Conservation (phyloP, 495 filamentous ascomycete species). For the Podospora pseudopauciseta region DNA sequence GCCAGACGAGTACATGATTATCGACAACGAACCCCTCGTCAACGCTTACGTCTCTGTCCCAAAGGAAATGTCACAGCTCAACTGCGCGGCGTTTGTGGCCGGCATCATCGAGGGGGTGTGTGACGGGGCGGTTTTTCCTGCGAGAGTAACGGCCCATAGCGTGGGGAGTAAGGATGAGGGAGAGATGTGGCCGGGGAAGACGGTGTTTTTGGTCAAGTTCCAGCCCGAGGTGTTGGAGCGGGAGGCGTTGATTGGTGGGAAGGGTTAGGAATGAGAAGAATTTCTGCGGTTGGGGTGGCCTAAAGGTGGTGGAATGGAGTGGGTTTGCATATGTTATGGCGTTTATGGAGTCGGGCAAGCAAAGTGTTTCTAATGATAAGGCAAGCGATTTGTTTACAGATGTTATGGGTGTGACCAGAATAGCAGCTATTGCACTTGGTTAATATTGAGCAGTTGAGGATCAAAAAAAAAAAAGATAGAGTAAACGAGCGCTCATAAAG, state of each 20-base stretch:
- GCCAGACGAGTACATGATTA: conserved; percentile 95
- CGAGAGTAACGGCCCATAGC: conserved; percentile 87
- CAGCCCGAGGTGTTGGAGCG: conserved; percentile 82
- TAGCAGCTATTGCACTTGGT: background rate
- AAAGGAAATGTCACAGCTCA: conserved; percentile 90
- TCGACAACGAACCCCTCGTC: conserved; percentile 93
- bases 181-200: conserved; percentile 89
- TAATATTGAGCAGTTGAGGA: background rate
- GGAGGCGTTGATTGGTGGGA: conserved; percentile 61
- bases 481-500: background rate
- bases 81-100: conserved; percentile 93
- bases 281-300: background rate
- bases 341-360: conserved; percentile 9
- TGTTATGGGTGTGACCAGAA: background rate
- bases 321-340: conserved; percentile 24
- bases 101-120: conserved; percentile 94
- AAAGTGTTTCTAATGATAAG: background rate
- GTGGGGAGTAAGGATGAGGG: conserved; percentile 69
- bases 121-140: conserved; percentile 84
- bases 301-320: background rate
- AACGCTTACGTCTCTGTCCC: conserved; percentile 91
- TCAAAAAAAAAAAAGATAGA: background rate
- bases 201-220: conserved; percentile 92
- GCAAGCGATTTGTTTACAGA: conserved; percentile 1
- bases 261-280: conserved; percentile 24